phyloP scores from a whole-genome alignment of 371 early-diverging fungal genomes.

The Sporodiniella umbellata region DNA sequence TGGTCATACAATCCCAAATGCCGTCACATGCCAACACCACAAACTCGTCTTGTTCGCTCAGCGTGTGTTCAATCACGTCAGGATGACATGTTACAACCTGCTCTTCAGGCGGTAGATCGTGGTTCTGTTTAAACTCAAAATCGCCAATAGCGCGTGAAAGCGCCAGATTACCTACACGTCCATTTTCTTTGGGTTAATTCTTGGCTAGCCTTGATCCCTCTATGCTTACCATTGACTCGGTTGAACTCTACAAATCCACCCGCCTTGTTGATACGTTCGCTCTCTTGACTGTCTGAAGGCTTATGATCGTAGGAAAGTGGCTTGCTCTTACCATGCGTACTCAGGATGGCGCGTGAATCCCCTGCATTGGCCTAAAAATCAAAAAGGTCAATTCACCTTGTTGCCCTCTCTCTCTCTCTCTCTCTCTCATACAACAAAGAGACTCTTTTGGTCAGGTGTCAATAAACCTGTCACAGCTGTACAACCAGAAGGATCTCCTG shows the following conservation, averaged over 20 bases:
- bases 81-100: slow-evolving; percentile 88
- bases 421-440: slow-evolving; percentile 28
- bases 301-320: slow-evolving; percentile 92
- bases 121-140: slow-evolving; percentile 90
- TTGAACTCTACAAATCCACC: slow-evolving; percentile 96
- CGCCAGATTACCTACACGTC: slow-evolving; percentile 72
- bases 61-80: slow-evolving; percentile 61
- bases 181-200: too few species aligned
- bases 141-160: slow-evolving; percentile 94
- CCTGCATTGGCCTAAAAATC: slow-evolving; percentile 5
- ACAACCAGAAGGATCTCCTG: slow-evolving; percentile 90
- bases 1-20: slow-evolving; percentile 95
- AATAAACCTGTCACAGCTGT: slow-evolving; percentile 76
- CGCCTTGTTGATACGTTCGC: slow-evolving; percentile 74
- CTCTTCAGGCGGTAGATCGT: slow-evolving; percentile 66
- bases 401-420: background rate
- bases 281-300: slow-evolving; percentile 76
- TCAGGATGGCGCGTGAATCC: slow-evolving; percentile 67
- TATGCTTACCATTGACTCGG: slow-evolving; percentile 80
- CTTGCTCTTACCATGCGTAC: slow-evolving; percentile 63
- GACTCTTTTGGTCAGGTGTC: slow-evolving; percentile 32
- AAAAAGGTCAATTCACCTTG: background rate
- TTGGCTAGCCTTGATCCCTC: background rate
- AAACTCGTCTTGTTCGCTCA: slow-evolving; percentile 79
- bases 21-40: slow-evolving; percentile 95